Percentiles rank a stretch among this genome's conserved stretches.
Evolutionary conservation across 1,284 basidiomycete species (phyloP).

Genomic region (Ganoderma lucidum): DNA sequence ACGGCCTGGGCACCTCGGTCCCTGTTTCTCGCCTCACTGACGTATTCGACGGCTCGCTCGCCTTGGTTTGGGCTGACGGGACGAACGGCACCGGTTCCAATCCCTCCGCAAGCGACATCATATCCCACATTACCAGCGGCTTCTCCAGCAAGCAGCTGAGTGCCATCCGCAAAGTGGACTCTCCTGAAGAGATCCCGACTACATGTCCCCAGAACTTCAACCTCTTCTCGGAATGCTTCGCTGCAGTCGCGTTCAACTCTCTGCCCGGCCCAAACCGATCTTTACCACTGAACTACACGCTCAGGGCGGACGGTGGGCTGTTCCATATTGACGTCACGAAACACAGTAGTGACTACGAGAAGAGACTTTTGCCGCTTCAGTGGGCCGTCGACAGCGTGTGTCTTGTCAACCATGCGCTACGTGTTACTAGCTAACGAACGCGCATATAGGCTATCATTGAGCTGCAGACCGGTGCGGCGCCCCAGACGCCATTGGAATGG

Average conservation of each 20-base stretch:
- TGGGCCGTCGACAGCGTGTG: constrained; percentile 78
- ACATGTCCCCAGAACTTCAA: constrained; percentile 81
- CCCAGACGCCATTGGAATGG: constrained; percentile 70
- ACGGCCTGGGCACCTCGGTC: constrained; percentile 66
- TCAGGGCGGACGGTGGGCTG: constrained; percentile 73
- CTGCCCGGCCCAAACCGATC: constrained; percentile 53
- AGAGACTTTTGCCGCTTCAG: constrained; percentile 74
- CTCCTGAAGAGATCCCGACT: constrained; percentile 56
- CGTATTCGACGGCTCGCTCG: constrained; percentile 58
- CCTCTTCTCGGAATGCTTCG: constrained; percentile 73
- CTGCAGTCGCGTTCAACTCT: constrained; percentile 70
- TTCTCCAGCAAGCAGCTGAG: constrained; percentile 55
- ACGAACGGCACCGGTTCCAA: constrained; percentile 57
- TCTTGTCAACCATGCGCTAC: constrained; percentile 6
- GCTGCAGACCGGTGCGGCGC: constrained; percentile 60
- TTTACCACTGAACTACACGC: constrained; percentile 70
- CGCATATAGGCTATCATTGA: constrained; percentile 68
- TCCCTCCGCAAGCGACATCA: constrained; percentile 63
- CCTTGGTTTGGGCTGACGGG: constrained; percentile 72
- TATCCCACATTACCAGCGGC: constrained; percentile 58
- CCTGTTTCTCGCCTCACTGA: constrained; percentile 58
- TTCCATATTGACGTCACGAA: constrained; percentile 68
- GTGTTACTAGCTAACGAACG: background rate
- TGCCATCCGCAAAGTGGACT: constrained; percentile 56
- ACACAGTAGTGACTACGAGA: constrained; percentile 76